Conservation (phyloP, 2,329 filamentous ascomycete genomes). For the Dactylellina leptospora region DNA sequence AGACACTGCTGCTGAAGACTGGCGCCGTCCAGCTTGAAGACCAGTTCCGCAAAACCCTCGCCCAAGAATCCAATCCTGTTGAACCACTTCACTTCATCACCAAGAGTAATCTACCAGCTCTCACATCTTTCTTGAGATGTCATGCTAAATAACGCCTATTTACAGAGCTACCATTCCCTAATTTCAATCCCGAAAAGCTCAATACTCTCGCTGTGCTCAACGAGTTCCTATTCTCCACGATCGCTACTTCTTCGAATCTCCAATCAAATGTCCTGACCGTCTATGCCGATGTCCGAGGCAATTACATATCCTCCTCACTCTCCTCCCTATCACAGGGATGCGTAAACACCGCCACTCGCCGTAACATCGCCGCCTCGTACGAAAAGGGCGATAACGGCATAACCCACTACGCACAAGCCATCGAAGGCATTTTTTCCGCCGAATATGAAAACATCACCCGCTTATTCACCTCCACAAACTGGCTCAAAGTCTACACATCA, state of each 20-base stretch:
- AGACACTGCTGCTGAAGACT: conserved; percentile 72
- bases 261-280: conserved; percentile 68
- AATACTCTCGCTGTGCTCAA: conserved; percentile 59
- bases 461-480: conserved; percentile 86
- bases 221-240: conserved; percentile 57
- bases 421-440: conserved; percentile 85
- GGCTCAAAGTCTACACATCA: conserved; percentile 78
- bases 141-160: not conserved
- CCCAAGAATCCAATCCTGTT: conserved; percentile 79
- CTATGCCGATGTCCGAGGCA: conserved; percentile 84
- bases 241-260: conserved; percentile 55
- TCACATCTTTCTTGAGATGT: conserved; percentile 39
- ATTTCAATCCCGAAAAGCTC: conserved; percentile 77
- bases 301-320: conserved; percentile 82
- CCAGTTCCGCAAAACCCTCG: conserved; percentile 80
- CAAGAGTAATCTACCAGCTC: conserved; percentile 72
- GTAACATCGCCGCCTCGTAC: conserved; percentile 74
- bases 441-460: conserved; percentile 91
- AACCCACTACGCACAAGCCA: conserved; percentile 82
- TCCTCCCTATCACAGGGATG: conserved; percentile 88
- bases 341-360: conserved; percentile 79
- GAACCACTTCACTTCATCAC: conserved; percentile 93
- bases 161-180: conserved; percentile 76
- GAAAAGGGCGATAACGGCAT: conserved; percentile 89
- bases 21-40: conserved; percentile 85